phyloP scores from a whole-genome alignment of 306 rosid genomes.

The Glycyrrhiza uralensis region DNA sequence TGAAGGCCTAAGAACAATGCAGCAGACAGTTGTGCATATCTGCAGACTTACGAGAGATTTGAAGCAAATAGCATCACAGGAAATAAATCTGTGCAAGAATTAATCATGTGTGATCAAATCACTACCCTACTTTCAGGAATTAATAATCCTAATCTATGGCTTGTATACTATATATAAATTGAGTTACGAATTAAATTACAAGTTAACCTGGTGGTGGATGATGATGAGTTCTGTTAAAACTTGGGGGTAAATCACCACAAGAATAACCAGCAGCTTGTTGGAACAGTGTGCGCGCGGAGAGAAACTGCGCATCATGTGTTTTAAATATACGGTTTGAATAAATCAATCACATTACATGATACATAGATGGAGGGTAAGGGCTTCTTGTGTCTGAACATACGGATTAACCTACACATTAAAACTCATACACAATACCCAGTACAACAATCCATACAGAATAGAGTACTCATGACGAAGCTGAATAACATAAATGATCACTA shows the following conservation, averaged over 20 bases:
- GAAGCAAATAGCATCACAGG: background rate
- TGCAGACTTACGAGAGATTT: conserved; percentile 18
- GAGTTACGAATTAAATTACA: background rate
- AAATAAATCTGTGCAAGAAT: background rate
- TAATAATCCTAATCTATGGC: background rate
- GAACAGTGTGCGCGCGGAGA: background rate
- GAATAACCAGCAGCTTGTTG: conserved; percentile 8
- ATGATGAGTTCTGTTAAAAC: background rate
- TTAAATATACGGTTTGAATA: background rate
- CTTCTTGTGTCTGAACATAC: background rate
- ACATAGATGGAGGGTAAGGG: background rate
- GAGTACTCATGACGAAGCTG: background rate
- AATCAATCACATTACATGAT: background rate
- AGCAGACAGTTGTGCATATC: background rate
- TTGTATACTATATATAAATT: background rate
- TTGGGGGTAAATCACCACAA: background rate
- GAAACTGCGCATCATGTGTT: background rate
- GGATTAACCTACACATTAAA: background rate
- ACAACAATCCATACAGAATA: background rate
- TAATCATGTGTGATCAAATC: background rate
- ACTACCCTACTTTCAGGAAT: background rate
- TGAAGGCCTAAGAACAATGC: conserved; percentile 11
- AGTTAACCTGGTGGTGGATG: background rate
- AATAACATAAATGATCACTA: background rate
- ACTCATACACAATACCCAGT: background rate